Conservation (phyloP, 345 rosid genomes). For the Laguncularia racemosa region DNA sequence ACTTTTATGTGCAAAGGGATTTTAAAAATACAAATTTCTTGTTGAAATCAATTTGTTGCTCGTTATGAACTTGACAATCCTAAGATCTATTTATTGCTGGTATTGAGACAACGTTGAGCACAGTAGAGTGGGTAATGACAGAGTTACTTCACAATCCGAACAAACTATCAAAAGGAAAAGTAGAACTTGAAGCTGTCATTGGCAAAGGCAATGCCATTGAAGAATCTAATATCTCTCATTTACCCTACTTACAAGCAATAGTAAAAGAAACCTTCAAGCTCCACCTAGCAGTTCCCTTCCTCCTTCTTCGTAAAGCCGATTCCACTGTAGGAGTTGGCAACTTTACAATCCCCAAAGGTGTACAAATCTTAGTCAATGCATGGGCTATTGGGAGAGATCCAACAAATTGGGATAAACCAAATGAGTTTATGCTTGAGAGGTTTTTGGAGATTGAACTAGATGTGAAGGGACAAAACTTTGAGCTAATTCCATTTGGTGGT, state of each 20-base stretch:
- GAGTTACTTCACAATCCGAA: too few species aligned
- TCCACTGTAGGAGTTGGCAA: conserved; percentile 5
- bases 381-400: conserved; percentile 21
- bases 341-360: conserved; percentile 13
- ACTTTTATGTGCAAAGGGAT: too few species aligned
- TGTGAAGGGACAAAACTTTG: conserved; percentile 14
- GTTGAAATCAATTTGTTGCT: too few species aligned
- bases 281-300: conserved; percentile 18
- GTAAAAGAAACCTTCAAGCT: conserved; percentile 16
- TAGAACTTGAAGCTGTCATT: conserved; percentile 6
- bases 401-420: conserved; percentile 10
- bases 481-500: conserved; percentile 26
- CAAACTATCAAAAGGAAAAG: neutral
- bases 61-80: too few species aligned
- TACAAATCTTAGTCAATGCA: conserved; percentile 15
- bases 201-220: conserved; percentile 9
- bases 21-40: too few species aligned
- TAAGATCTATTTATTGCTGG: too few species aligned
- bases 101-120: too few species aligned
- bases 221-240: conserved; percentile 14
- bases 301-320: conserved; percentile 11
- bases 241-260: conserved; percentile 18
- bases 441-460: conserved; percentile 15
- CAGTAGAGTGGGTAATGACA: too few species aligned
- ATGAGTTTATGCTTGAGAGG: conserved; percentile 19